These are phyloP conservation scores for Aspergillus eucalypticola DNA, from an alignment of 2,329 filamentous ascomycete species.

Conservation along the genomic window DNA sequence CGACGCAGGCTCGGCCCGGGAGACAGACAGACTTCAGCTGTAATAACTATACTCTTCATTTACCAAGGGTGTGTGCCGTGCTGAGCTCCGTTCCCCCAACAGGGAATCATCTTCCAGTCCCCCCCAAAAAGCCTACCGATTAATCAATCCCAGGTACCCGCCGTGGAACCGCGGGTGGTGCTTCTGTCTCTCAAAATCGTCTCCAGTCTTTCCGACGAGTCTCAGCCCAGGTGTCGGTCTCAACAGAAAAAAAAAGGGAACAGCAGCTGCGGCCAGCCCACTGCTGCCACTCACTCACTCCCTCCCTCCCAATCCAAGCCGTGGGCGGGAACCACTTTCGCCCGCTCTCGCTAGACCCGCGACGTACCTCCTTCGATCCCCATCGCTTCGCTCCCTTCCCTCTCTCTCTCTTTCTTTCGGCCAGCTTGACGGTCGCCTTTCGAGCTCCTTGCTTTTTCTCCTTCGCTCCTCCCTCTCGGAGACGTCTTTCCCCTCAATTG, in stretches of 20 bases:
- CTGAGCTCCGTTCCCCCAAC: not conserved
- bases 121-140: not conserved
- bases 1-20: not conserved
- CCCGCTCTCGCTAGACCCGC: slow-evolving; percentile 7
- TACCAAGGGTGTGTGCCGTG: no score
- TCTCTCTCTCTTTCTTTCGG: slow-evolving; percentile 12
- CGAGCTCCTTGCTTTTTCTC: not conserved
- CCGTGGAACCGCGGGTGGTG: slow-evolving; percentile 7
- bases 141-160: slow-evolving; percentile 6
- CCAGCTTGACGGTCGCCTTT: slow-evolving; percentile 8
- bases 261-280: no score
- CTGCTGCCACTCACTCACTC: not conserved
- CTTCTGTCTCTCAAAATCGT: not conserved
- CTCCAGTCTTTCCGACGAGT: not conserved
- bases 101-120: not conserved
- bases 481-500: slow-evolving; percentile 6
- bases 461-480: not conserved
- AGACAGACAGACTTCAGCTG: not conserved
- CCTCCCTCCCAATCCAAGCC: not conserved
- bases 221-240: not conserved
- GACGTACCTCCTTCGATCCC: not conserved
- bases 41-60: not conserved
- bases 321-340: slow-evolving; percentile 11
- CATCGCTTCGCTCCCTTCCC: not conserved
- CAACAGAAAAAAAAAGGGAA: not conserved